Evolutionary conservation across 1,139 yeast genomes (phyloP).

Genomic region (Geotrichum citri-aurantii): DNA sequence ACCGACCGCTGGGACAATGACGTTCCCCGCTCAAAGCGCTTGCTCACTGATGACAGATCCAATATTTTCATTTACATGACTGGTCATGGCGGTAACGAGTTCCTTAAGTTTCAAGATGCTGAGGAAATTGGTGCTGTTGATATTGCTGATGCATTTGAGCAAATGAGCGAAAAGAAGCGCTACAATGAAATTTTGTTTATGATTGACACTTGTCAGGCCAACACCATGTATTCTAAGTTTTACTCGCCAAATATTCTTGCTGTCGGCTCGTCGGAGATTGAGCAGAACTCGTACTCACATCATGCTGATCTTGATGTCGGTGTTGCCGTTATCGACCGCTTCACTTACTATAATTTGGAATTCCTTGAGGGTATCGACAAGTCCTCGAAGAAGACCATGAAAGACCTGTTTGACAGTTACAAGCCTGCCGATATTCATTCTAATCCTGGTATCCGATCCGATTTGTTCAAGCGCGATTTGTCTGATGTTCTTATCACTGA

Average conservation of each 20-base stretch:
- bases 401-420: constrained; percentile 78
- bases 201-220: constrained; percentile 99
- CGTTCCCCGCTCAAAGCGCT: constrained; percentile 86
- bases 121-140: constrained; percentile 95
- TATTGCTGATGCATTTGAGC: constrained; percentile 94
- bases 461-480: constrained; percentile 62
- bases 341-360: constrained; percentile 87
- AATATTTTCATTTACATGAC: constrained; percentile 93
- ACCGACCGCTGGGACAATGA: constrained; percentile 95
- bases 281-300: constrained; percentile 90
- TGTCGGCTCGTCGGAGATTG: constrained; percentile 86
- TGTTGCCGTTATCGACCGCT: constrained; percentile 94
- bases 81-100: constrained; percentile 98
- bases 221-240: constrained; percentile 90
- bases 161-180: constrained; percentile 92
- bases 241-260: constrained; percentile 91
- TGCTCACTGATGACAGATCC: constrained; percentile 87
- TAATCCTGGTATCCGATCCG: constrained; percentile 84
- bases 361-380: constrained; percentile 74
- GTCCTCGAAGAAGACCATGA: constrained; percentile 67
- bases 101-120: constrained; percentile 94
- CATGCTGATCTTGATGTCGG: constrained; percentile 95
- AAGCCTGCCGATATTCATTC: constrained; percentile 84
- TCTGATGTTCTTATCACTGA: constrained; percentile 77
- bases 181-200: constrained; percentile 93